Base-by-base conservation (phyloP, 2,329 filamentous ascomycete species). In the Diaporthe vaccinii region DNA sequence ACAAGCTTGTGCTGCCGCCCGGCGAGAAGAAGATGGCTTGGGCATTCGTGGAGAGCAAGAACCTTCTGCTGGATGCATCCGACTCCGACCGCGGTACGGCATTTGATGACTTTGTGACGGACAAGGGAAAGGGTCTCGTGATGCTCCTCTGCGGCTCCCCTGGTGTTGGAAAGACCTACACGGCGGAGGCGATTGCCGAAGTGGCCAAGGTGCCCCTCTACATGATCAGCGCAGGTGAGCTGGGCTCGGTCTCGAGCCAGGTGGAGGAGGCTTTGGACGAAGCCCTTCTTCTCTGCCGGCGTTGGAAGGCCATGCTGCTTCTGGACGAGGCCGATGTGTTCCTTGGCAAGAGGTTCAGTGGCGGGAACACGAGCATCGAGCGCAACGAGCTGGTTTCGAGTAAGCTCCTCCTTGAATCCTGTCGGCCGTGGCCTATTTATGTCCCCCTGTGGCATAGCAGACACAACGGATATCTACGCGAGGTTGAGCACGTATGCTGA, bases 301-400 rank as follows among this genome's bases (percentile, higher is more conserved):
- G 85, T 41, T 87, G 86, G 85, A 82, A 84, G 68, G 84, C 83
- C 4, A 84, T 88, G 76, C 79, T 88, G 3, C 81, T 88, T 0
- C 78, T 87, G 1, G 85, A 87, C 59, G 85, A 87, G 75, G 84
- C 83, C 0, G 85, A 86, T 58, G 83, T 87, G 1, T 87, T 87
- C 75, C 80, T 88, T 9, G 80, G 81, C 7, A 79, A 81, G n/a
- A 79, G 84, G 6, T 82, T 79, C 0, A 76, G 78, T 8, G 78
- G 82, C 7, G 80, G 82, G 17, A 74, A 22, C 14, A 44, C 34
- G 22, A 53, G 46, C 46, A 28, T 87, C n/a, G 78, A 78, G 3
- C 81, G 85, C 4, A 87, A 87, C 76, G 81, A 82, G 72, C 79
- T 87, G 1, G 84, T 86, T 0, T 77, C 79, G 7, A 39, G 36